Base-by-base conservation (phyloP, 805 yeast species). In the Candida coleopterorum region DNA sequence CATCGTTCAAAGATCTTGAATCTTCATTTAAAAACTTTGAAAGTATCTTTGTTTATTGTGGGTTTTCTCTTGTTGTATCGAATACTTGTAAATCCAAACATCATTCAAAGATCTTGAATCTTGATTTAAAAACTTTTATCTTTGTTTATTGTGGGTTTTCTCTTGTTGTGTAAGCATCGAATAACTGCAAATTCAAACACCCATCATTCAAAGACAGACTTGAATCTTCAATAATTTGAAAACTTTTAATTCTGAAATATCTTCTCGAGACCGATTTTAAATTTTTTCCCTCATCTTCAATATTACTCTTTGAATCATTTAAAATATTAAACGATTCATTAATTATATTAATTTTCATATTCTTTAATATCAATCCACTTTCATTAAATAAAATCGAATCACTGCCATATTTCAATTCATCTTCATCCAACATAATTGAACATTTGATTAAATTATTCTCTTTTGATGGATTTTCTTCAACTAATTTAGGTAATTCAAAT, bases 141-240 rank as follows among this genome's bases (percentile, higher is more conserved):
- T n/a, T n/a, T n/a, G n/a, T n/a, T 26, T 18, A 41, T 21, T 64
- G 57, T 2, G 70, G 71, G 34, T 68, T 68, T 43, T 67, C 72
- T 37, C 52, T 57, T 2, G 68, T 65, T 15, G 62, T 56, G 43
- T 58, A 67, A 0, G 71, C 68, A 37, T 64, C 71, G 32, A 68
- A 63, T 22, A 64, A 46, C 46, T 61, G 68, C 11, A 68, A 48
- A 42, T 60, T 59, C 18, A 63, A 49, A 34, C 64, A 55, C 9
- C 60, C 62, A 25, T 55, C 60, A 39, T 63, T 62, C 24, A 62
- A 32, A 1, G 39, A 40, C 3, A 5, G 18, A 25, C 57, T 46
- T 3, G 65, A 53, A 37, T 61, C 63, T 42, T 66, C 70, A 26
- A 67, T 48, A 3, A 67, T 50, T 38, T 62, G 62, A 41, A 53